Conservation (phyloP, 2,329 filamentous ascomycete species). For the Talaromyces sp. region DNA sequence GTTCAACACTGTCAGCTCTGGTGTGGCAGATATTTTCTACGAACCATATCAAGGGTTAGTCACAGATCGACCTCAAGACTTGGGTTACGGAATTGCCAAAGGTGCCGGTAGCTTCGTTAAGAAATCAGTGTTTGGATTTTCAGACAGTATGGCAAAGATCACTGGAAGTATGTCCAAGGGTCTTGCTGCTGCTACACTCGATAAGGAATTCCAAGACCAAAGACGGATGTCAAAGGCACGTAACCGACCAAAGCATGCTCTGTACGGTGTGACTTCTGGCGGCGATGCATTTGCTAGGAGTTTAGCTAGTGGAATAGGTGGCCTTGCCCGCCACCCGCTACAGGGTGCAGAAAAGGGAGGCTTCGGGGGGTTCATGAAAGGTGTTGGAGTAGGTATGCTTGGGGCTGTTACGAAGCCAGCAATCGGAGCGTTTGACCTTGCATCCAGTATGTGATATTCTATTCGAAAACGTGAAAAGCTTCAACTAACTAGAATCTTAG, state of each 20-base stretch:
- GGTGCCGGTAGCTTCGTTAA: slow-evolving; percentile 96
- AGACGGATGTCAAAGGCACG: slow-evolving; percentile 88
- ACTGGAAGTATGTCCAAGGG: slow-evolving; percentile 97
- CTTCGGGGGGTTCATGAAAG: slow-evolving; percentile 91
- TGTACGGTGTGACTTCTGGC: slow-evolving; percentile 92
- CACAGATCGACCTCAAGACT: slow-evolving; percentile 89
- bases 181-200: slow-evolving; percentile 86
- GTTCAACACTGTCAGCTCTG: slow-evolving; percentile 97
- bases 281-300: slow-evolving; percentile 93
- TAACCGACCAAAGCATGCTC: slow-evolving; percentile 92
- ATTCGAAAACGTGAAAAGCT: not conserved
- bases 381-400: slow-evolving; percentile 89
- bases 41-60: slow-evolving; percentile 98
- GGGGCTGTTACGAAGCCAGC: slow-evolving; percentile 96
- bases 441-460: slow-evolving; percentile 58
- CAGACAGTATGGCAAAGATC: slow-evolving; percentile 95
- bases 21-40: slow-evolving; percentile 97
- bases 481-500: slow-evolving; percentile 21
- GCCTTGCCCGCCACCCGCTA: slow-evolving; percentile 85
- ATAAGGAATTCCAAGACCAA: slow-evolving; percentile 98
- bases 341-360: slow-evolving; percentile 96
- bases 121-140: slow-evolving; percentile 96
- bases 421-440: slow-evolving; percentile 93
- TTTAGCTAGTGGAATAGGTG: slow-evolving; percentile 88
- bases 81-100: slow-evolving; percentile 92